Base-by-base conservation (phyloP, 495 filamentous ascomycete genomes). In the Podospora australis region DNA sequence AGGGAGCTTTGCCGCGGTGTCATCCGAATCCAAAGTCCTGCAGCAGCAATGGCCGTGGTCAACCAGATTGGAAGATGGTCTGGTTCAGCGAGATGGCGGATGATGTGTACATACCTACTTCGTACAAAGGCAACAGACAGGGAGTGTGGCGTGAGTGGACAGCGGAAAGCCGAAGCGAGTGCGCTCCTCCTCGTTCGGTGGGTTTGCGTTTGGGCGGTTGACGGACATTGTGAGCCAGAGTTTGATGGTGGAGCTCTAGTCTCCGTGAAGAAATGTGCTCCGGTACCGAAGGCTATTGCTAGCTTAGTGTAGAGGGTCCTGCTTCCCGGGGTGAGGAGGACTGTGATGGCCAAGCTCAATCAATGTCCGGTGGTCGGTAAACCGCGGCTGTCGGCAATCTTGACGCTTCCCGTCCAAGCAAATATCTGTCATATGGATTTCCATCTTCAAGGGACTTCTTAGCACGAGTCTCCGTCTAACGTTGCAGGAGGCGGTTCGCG, bases 111-210 rank as follows among this genome's bases (percentile, higher is more conserved):
- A 17, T 7, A 40, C 28, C 14, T 36, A 17, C 30, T 10, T 34
- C 11, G 30, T 34, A 8, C 5, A 17, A 17, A 8, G 32, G 32
- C 14, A 4, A 36, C n/a, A 19, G 30, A 34, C n/a, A 36, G 32
- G 32, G 32, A n/a, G n/a, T n/a, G n/a, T n/a, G n/a, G n/a, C n/a
- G 25, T 21, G 38, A 40, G 39, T 32, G 42, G 34, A 42, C 29
- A 39, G 39, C 17, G 26, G 3, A 72, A 59, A 11, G 65, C 72
- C 51, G 19, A 48, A 44, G 39, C 39, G 39, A 43, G 34, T 20
- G 40, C 30, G 30, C n/a, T 24, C 7, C 7, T 30, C 28, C 7
- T 30, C 28, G 22, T 10, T 11, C 20, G 23, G 32, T 17, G 32
- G 23, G 38, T 23, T 13, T 19, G 36, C 19, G 16, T 14, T 20